Conservation (phyloP, 2,329 filamentous ascomycete species). For the Colletotrichum orbiculare region DNA sequence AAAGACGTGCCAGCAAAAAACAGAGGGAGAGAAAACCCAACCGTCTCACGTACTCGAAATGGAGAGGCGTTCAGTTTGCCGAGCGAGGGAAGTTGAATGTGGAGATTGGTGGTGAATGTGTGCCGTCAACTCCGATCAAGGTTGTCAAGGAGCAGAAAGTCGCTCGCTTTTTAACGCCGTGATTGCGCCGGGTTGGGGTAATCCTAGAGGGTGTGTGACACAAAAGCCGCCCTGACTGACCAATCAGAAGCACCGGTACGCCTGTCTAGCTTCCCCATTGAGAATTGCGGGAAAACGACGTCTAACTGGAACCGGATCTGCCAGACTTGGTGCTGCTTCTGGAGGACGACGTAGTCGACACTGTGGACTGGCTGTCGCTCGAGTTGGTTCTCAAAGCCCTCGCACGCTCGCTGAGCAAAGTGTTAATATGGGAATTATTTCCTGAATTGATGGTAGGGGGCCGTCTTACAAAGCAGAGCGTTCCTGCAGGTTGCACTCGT, state of each 20-base stretch:
- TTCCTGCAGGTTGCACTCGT: slow-evolving; percentile 57
- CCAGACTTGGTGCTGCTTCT: slow-evolving; percentile 29
- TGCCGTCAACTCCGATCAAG: slow-evolving; percentile 14
- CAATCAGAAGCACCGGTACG: background rate
- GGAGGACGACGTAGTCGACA: slow-evolving; percentile 40
- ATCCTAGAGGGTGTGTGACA: background rate
- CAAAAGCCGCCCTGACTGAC: background rate
- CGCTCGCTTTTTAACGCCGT: slow-evolving; percentile 5
- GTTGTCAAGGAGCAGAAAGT: background rate
- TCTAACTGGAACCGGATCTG: too few relatives aligned
- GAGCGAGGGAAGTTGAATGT: too few relatives aligned
- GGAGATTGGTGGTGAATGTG: background rate
- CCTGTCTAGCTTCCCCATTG: background rate
- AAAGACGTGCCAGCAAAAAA: too few relatives aligned
- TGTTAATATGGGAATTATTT: slow-evolving; percentile 29
- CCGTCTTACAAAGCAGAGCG: slow-evolving; percentile 54
- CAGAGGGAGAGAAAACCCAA: too few relatives aligned
- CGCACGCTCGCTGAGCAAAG: slow-evolving; percentile 49
- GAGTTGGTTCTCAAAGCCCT: slow-evolving; percentile 52
- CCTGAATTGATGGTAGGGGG: too few relatives aligned
- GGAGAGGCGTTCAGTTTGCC: too few relatives aligned
- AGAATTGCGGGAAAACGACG: too few relatives aligned
- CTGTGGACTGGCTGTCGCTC: slow-evolving; percentile 48
- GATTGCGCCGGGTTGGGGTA: slow-evolving; percentile 10
- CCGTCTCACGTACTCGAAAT: too few relatives aligned